phyloP scores from a whole-genome alignment of 257 asterid species.

The Galeopsis tetrahit region DNA sequence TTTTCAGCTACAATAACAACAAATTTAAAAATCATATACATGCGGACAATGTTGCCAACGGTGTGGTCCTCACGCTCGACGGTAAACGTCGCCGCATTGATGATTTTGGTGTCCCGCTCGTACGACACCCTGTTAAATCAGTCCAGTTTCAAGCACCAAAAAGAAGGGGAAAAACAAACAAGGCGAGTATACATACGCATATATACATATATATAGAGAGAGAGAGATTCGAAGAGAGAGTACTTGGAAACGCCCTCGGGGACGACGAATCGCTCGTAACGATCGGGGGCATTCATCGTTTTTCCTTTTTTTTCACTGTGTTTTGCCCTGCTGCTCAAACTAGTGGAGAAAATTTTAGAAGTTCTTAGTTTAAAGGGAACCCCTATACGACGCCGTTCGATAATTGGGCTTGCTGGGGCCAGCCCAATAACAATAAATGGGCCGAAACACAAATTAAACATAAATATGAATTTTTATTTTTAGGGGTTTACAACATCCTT shows the following conservation, averaged over 20 bases:
- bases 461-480: no score
- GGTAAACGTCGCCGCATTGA: conserved; percentile 91
- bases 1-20: not conserved
- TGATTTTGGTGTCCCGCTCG: conserved; percentile 93
- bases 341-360: no score
- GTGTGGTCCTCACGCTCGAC: conserved; percentile 97
- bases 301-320: conserved; percentile 22
- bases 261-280: conserved; percentile 93
- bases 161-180: not conserved
- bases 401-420: not conserved
- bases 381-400: no score
- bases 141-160: conserved; percentile 16
- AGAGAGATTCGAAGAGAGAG: conserved; percentile 21
- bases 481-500: no score
- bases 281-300: conserved; percentile 69
- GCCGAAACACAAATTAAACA: no score
- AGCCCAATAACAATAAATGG: no score
- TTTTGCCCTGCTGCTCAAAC: conserved; percentile 16
- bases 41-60: conserved; percentile 88
- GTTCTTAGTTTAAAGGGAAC: not conserved
- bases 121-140: conserved; percentile 71
- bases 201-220: not conserved
- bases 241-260: conserved; percentile 93
- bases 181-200: not conserved
- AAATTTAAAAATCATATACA: conserved; percentile 39